Evolutionary conservation across 1,284 basidiomycete genomes (phyloP).

Genomic region (Moniliophthora roreri): DNA sequence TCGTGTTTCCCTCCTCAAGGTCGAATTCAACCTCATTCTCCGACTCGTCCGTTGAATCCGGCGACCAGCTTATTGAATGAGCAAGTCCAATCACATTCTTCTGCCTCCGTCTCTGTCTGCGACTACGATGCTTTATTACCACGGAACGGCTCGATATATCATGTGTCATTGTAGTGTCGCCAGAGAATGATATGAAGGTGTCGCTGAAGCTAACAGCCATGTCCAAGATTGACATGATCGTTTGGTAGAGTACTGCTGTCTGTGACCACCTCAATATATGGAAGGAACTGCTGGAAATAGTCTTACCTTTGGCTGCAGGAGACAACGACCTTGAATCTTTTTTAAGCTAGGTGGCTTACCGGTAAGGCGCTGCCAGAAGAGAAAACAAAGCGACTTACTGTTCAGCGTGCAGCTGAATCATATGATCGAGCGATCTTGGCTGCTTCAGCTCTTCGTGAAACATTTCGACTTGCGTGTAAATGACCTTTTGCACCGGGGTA

Average conservation of each 20-base stretch:
- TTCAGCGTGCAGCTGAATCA: conserved; percentile 69
- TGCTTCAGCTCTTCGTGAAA: conserved; percentile 58
- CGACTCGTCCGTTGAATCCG: conserved; percentile 48
- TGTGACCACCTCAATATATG: conserved; percentile 25
- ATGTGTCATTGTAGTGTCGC: conserved; percentile 53
- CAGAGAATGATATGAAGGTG: conserved; percentile 59
- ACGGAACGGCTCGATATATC: conserved; percentile 60
- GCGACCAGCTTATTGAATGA: conserved; percentile 30
- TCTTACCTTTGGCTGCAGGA: conserved; percentile 66
- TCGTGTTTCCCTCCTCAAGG: conserved; percentile 24
- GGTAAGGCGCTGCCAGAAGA: conserved; percentile 6
- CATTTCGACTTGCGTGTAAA: conserved; percentile 57
- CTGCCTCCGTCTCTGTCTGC: conserved; percentile 49
- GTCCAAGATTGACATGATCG: conserved; percentile 71
- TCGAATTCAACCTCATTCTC: conserved; percentile 34
- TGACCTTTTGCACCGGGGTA: conserved; percentile 46
- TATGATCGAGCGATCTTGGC: conserved; percentile 70
- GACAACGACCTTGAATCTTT: conserved; percentile 61
- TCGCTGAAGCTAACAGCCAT: conserved; percentile 70
- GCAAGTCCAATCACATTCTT: conserved; percentile 65
- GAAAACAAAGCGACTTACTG: conserved; percentile 53
- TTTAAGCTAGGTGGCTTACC: conserved; percentile 48
- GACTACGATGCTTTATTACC: conserved; percentile 57
- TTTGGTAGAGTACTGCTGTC: conserved; percentile 63
- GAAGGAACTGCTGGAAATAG: neutral